Evolutionary conservation across 1,284 basidiomycete species (phyloP).

Genomic region (Ustilago curta): DNA sequence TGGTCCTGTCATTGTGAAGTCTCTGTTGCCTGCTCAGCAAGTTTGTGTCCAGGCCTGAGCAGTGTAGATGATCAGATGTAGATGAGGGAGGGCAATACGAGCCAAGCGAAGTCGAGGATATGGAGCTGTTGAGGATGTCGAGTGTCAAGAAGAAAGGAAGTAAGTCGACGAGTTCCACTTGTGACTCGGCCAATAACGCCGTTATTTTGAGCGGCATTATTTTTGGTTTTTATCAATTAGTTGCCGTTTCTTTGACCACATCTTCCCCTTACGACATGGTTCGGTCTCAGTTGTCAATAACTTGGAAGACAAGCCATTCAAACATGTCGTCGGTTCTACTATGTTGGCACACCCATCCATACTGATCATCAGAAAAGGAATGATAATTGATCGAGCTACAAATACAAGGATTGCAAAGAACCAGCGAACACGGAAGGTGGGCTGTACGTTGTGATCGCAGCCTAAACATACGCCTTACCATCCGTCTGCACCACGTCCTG

Average conservation of each 20-base stretch:
- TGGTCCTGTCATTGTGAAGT: constrained; percentile 13
- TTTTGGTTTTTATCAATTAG: constrained; percentile 2
- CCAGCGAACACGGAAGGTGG: neutral
- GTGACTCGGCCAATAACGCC: constrained; percentile 28
- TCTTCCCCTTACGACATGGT: neutral
- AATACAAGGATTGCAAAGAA: constrained; percentile 19
- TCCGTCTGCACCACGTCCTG: constrained; percentile 45
- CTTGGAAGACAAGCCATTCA: neutral
- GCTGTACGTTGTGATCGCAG: neutral
- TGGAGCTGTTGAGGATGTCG: neutral
- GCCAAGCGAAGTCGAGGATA: too few relatives aligned
- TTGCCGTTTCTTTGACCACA: constrained; percentile 26
- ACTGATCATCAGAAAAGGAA: neutral
- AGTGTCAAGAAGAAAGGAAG: constrained; percentile 25
- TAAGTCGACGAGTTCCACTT: constrained; percentile 10
- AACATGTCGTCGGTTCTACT: neutral
- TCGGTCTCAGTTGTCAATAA: neutral
- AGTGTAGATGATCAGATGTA: neutral
- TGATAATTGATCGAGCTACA: constrained; percentile 8
- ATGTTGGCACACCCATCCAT: neutral
- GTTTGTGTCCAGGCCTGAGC: too few relatives aligned
- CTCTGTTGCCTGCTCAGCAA: too few relatives aligned
- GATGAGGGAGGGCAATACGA: neutral
- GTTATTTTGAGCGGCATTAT: neutral
- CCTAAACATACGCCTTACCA: constrained; percentile 42